phyloP scores from a whole-genome alignment of 2,329 filamentous ascomycete genomes.

The Aspergillus caelatus region DNA sequence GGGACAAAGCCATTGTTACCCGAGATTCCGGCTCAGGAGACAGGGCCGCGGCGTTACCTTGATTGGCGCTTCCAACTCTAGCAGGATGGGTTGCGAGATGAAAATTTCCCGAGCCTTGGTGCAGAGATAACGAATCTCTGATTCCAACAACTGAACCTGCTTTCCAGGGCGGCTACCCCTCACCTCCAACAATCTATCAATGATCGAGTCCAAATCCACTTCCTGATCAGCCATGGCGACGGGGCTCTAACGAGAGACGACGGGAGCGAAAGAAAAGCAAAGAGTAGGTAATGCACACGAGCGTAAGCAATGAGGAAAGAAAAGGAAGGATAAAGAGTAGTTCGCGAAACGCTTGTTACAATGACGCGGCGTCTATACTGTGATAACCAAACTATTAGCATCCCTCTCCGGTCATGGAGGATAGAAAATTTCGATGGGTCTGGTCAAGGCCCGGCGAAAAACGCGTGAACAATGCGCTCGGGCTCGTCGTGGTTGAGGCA shows the following conservation, averaged over 20 bases:
- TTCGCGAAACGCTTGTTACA: constrained; percentile 34
- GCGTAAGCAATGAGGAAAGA: constrained; percentile 17
- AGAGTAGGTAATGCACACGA: constrained; percentile 16
- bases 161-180: constrained; percentile 97
- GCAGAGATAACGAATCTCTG: constrained; percentile 95
- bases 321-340: constrained; percentile 30
- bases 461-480: constrained; percentile 25
- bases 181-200: constrained; percentile 96
- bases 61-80: constrained; percentile 97
- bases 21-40: background rate
- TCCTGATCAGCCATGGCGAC: constrained; percentile 75
- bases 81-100: constrained; percentile 96
- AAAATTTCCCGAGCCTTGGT: constrained; percentile 99
- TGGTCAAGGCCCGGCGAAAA: constrained; percentile 2
- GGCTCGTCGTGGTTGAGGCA: constrained; percentile 8
- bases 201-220: constrained; percentile 98
- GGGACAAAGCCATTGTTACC: background rate
- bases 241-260: constrained; percentile 36
- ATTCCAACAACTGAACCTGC: constrained; percentile 95
- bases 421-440: constrained; percentile 11
- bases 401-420: constrained; percentile 7
- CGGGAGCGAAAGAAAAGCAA: constrained; percentile 29
- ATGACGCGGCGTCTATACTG: constrained; percentile 40
- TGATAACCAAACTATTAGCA: constrained; percentile 18
- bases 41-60: constrained; percentile 67